Conservation (phyloP, 2,329 filamentous ascomycete genomes). For the Pseudogymnoascus pannorum region DNA sequence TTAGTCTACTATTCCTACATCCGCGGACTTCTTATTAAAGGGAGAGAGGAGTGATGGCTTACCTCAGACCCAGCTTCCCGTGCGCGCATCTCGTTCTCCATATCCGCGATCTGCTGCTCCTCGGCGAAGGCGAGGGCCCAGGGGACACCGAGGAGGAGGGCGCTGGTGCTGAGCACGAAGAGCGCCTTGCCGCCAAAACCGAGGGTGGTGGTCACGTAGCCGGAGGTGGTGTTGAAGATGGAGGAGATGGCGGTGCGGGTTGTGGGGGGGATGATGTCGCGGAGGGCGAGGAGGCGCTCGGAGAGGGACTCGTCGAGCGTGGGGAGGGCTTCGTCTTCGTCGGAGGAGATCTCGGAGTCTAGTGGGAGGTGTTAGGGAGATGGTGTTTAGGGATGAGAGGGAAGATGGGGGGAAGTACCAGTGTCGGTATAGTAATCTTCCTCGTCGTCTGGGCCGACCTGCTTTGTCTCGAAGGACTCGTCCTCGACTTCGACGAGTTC, state of each 20-base stretch:
- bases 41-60: slow-evolving; percentile 8
- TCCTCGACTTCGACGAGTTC: slow-evolving; percentile 95
- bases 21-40: not conserved
- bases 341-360: slow-evolving; percentile 82
- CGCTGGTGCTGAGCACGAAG: slow-evolving; percentile 86
- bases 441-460: slow-evolving; percentile 62
- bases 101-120: slow-evolving; percentile 93
- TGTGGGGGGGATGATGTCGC: slow-evolving; percentile 69
- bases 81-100: slow-evolving; percentile 97
- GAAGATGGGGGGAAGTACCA: slow-evolving; percentile 47
- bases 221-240: slow-evolving; percentile 47
- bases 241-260: slow-evolving; percentile 61
- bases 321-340: slow-evolving; percentile 59
- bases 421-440: slow-evolving; percentile 86
- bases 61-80: slow-evolving; percentile 83
- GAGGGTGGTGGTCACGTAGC: slow-evolving; percentile 52
- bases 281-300: slow-evolving; percentile 65
- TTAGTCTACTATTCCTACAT: not conserved
- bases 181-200: slow-evolving; percentile 75
- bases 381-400: not conserved
- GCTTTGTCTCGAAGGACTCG: slow-evolving; percentile 77
- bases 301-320: slow-evolving; percentile 50
- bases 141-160: slow-evolving; percentile 82
- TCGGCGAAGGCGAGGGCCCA: slow-evolving; percentile 90
- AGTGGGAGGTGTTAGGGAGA: slow-evolving; percentile 10